Base-by-base conservation (phyloP, 2,329 filamentous ascomycete species). In the Dactylella cylindrospora region DNA sequence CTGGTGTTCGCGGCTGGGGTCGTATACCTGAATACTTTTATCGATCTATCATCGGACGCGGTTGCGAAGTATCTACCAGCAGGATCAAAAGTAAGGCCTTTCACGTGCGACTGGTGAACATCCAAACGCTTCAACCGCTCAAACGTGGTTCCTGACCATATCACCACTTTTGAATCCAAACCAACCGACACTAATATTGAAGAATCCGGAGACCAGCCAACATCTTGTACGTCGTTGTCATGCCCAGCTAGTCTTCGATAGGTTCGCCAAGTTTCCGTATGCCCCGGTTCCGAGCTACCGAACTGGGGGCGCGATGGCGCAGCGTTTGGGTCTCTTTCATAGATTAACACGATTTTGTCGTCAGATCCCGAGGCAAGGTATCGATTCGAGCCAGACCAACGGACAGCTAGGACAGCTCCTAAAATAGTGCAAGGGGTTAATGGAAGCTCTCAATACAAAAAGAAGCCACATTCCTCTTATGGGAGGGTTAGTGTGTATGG, bases 21-120 rank as follows among this genome's bases (percentile, higher is more conserved):
- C 1, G 88, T 95, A 73, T 96, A 98, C 59, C 90, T 84, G 74
- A 95, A 97, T 69, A 98, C 88, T 72, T 95, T 95, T 74, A 98
- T 95, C 2, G 90, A 91, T 60, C 93, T 84, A 73, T 98, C 93
- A 72, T 98, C 93, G 74, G 90, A 95, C 2, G 94, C 90, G 0
- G 94, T 98, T 12, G 94, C 93, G 74, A 98, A 98, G 77, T 95
- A 98, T 72, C 97, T 98, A 76, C 97, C 97, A 33, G 93, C 93
- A 0, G 93, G 93, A 71, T 98, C 93, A 71, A 98, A 98, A 0
- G 91, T 95, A 69, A 98, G 94, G 65, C 94, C 93, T 73, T 98
- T 98, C 76, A 98, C 93, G 72, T 97, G 94, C 72, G 90, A 96
- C 72, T 95, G 89, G 73, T 98, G 93, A 57, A 90, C 85, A 1